Evolutionary conservation across 1,284 basidiomycete species (phyloP), one percentile per base, ranked within the genome.

Genomic region (Grifola frondosa): DNA sequence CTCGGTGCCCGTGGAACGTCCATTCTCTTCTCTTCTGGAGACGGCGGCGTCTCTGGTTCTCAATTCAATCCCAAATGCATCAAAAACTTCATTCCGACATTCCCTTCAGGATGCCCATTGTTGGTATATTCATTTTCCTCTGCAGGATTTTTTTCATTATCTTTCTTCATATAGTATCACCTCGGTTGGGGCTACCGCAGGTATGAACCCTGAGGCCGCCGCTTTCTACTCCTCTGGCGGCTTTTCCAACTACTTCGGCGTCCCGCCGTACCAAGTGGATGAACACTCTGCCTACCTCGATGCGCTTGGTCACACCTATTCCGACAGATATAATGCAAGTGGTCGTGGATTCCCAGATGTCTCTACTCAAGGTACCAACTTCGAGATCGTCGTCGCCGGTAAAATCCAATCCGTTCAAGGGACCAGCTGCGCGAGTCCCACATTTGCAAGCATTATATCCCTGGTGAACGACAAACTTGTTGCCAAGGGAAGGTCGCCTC

Each of bases 1-100:
- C 72, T 88, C 30, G 80, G 80, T 11, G 64, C 74, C 4, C 69
- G 72, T 19, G 84, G 84, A 16, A 73, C 72, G 10, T 78, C 75
- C 12, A 64, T 81, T 12, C 65, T 88, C 53, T 84, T 81, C 65
- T 76, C 79, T 19, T 80, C 77, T 38, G 84, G 84, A 40, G 84
- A 81, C 53, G 61, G 54, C 40, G 84, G 83, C 39, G 85, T 88
- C 19, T 82, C 81, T 20, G 75, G 67, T 15, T 78, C 77, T 16
- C 62, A 74, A n/a, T 75, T 74, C n/a, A 74, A 64, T 6, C n/a
- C 16, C n/a, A 72, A 71, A 34, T 68, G 47, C 26, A 58, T 57
- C 15, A 54, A 66, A 13, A 28, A 26, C 16, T 88, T 88, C 74
- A 74, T 83, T 42, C 83, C 84, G n/a, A 66, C 58, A 0, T 88